Evolutionary conservation across 345 rosid genomes (phyloP), one percentile per base, ranked within the genome.

Genomic region (Brassica incana): DNA sequence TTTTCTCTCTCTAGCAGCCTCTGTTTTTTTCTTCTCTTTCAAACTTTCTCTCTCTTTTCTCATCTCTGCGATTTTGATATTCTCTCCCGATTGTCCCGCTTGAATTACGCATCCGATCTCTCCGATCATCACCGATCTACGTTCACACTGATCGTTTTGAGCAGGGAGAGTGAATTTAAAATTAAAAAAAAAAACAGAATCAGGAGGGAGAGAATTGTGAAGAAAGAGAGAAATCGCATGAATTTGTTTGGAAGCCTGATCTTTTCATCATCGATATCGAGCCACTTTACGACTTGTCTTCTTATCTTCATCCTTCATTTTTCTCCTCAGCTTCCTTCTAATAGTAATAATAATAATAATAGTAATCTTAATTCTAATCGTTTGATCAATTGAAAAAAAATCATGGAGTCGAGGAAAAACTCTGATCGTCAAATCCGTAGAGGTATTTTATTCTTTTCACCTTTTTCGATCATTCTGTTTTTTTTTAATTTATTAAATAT

Each of bases 181-280:
- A 35, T 0, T 4, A 3, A 18, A 32, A 18, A 20, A 4, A 5
- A 23, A 5, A 60, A 23, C 29, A 60, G n/a, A 23, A 16, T 6
- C 23, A 16, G 23, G 67, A 27, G 23, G 71, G 32, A 36, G 3
- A 56, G 27, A 68, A 36, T 64, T 69, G 29, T n/a, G 72, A 65
- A 76, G 74, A 70, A 74, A 74, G 45, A 77, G 80, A 79, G 83
- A 79, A 66, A 83, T 84, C 95, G 98, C 93, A 93, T 95, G 99
- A 95, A 91, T 96, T 95, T 96, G 90, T 93, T 85, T 88, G 89
- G 97, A 82, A 87, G 89, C 67, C 85, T 88, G 87, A 87, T 90
- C 82, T 84, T 86, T 76, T 78, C 81, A 75, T 85, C 87, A 71
- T 84, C 87, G 61, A 87, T 80, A 74, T 90, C 90, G 7, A 93